Evolutionary conservation across 306 rosid species (phyloP).

Genomic region (Dryas drummondii): DNA sequence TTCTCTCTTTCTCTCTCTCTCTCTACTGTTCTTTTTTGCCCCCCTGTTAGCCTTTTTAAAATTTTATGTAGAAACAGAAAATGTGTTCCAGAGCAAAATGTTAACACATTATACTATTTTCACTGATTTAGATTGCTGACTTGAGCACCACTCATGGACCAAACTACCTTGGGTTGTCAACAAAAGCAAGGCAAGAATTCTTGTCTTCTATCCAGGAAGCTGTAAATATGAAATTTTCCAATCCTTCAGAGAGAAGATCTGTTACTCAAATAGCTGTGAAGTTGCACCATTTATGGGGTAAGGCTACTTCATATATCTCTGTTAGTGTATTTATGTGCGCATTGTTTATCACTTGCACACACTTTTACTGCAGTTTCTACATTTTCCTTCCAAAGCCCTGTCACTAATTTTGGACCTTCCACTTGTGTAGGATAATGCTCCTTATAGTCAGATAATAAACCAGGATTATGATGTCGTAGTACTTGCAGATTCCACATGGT

Average conservation of each 20-base stretch:
- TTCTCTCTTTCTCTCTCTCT: neutral
- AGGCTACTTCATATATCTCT: slow-evolving; percentile 6
- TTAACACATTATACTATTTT: neutral
- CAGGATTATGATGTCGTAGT: neutral
- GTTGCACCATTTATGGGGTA: slow-evolving; percentile 69
- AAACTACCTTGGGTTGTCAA: slow-evolving; percentile 51
- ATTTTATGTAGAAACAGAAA: neutral
- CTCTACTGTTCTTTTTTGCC: neutral
- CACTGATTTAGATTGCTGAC: slow-evolving; percentile 59
- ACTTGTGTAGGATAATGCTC: slow-evolving; percentile 31
- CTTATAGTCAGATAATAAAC: slow-evolving; percentile 2
- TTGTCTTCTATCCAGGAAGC: slow-evolving; percentile 62
- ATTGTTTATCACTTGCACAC: neutral
- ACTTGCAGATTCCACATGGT: slow-evolving; percentile 2
- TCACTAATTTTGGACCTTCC: slow-evolving; percentile 2
- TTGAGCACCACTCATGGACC: slow-evolving; percentile 66
- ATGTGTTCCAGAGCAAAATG: neutral
- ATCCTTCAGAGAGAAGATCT: slow-evolving; percentile 59
- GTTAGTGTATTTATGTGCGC: neutral
- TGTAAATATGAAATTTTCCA: slow-evolving; percentile 48
- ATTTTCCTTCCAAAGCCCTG: neutral
- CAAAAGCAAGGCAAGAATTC: slow-evolving; percentile 58
- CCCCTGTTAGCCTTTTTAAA: neutral
- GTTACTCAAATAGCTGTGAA: slow-evolving; percentile 56
- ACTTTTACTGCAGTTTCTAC: neutral